phyloP scores from a whole-genome alignment of 129 eudicot genomes.

The Flaveria trinervia region DNA sequence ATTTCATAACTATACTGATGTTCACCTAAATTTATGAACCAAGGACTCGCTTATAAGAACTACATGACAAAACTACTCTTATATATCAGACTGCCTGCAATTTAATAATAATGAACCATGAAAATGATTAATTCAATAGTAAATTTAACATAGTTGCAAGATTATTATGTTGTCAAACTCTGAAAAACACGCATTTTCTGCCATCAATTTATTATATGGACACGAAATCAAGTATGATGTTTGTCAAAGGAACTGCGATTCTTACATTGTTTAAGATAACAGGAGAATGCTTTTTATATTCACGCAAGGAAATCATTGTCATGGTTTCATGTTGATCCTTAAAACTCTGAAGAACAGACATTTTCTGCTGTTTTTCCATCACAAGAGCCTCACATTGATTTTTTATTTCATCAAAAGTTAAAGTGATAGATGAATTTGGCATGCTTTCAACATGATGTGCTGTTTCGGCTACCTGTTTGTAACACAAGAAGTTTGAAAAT shows the following conservation, averaged over 20 bases:
- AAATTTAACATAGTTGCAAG: neutral
- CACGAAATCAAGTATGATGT: neutral
- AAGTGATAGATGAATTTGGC: slow-evolving; percentile 53
- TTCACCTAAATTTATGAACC: neutral
- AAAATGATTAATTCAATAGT: neutral
- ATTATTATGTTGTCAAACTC: neutral
- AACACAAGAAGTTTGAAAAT: neutral
- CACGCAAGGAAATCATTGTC: slow-evolving; percentile 40
- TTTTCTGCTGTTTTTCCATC: slow-evolving; percentile 69
- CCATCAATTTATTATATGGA: too few species aligned
- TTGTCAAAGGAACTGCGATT: neutral
- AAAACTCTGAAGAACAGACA: slow-evolving; percentile 73
- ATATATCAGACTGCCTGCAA: neutral
- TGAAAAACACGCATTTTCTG: too few species aligned
- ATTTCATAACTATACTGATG: neutral
- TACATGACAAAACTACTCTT: neutral
- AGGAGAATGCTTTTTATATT: slow-evolving; percentile 37
- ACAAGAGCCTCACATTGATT: slow-evolving; percentile 82
- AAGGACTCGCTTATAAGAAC: neutral
- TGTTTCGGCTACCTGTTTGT: slow-evolving; percentile 67
- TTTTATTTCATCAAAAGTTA: slow-evolving; percentile 69
- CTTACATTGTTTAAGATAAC: slow-evolving; percentile 42
- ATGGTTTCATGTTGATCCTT: slow-evolving; percentile 59
- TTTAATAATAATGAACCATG: neutral
- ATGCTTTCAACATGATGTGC: slow-evolving; percentile 80